Evolutionary conservation across 2,329 filamentous ascomycete species (phyloP).

Genomic region (Colletotrichum gloeosporioides): DNA sequence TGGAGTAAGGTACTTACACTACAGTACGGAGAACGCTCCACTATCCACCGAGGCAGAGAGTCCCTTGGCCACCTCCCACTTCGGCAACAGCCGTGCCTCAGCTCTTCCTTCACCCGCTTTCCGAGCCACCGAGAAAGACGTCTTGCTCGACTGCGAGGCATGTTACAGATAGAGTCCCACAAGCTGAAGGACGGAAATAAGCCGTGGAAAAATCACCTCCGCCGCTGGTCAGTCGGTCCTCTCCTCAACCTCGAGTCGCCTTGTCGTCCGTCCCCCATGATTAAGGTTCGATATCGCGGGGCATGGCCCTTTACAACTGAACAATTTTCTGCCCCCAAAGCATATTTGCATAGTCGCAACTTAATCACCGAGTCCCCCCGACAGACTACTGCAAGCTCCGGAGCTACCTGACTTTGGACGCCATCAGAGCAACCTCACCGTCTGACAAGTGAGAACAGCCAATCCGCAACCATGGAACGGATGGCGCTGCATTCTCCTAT

Average conservation of each 20-base stretch:
- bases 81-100: not conserved
- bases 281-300: not conserved
- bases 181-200: not conserved
- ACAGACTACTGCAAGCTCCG: not conserved
- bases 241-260: not conserved
- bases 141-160: not conserved
- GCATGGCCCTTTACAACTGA: not conserved
- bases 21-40: not conserved
- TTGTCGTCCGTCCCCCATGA: not conserved
- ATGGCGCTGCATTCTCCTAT: not conserved
- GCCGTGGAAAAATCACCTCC: not conserved
- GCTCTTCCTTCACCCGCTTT: not conserved
- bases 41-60: not conserved
- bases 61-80: not conserved
- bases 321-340: not conserved
- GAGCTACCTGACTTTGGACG: not conserved
- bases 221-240: not conserved
- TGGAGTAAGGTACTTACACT: not conserved
- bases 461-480: not conserved
- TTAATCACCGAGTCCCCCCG: not conserved
- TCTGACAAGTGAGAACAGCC: not conserved
- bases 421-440: not conserved
- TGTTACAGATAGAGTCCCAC: not conserved
- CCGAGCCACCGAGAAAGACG: not conserved
- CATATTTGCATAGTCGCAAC: not conserved